A percentile compares a stretch with the other conserved stretches of the same genome.
phyloP scores from a whole-genome alignment of 2,329 filamentous ascomycete genomes.

The Teratosphaeria destructans region DNA sequence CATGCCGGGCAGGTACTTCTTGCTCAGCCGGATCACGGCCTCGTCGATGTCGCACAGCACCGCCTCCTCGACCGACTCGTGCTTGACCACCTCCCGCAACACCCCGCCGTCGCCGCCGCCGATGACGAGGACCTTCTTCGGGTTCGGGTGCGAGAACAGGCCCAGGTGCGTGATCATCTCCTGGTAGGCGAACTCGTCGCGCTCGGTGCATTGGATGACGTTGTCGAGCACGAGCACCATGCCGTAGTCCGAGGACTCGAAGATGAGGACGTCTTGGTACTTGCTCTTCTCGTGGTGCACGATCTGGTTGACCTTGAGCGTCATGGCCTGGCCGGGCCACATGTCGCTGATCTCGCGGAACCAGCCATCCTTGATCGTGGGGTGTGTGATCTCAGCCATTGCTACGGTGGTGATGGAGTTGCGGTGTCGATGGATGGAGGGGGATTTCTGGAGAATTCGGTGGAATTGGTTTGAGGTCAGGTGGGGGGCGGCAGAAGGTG shows the following conservation, averaged over 20 bases:
- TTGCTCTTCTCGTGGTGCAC: conserved; percentile 98
- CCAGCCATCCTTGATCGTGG: conserved; percentile 93
- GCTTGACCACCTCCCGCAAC: conserved; percentile 97
- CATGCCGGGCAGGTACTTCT: conserved; percentile 95
- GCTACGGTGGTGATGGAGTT: background rate
- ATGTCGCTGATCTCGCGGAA: conserved; percentile 98
- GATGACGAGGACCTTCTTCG: conserved; percentile 97
- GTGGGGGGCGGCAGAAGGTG: background rate
- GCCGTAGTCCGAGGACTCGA: conserved; percentile 95
- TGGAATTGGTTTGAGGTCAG: background rate
- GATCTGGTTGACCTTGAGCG: conserved; percentile 92
- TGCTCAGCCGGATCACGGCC: conserved; percentile 95
- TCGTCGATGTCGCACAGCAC: conserved; percentile 98
- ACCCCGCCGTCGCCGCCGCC: conserved; percentile 96
- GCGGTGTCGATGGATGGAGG: background rate
- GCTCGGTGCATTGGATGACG: conserved; percentile 97
- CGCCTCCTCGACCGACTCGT: conserved; percentile 91
- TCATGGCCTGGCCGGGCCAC: conserved; percentile 99
- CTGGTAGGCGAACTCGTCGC: conserved; percentile 94
- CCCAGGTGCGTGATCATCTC: conserved; percentile 99
- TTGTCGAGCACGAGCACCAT: conserved; percentile 96
- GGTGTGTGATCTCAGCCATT: conserved; percentile 64
- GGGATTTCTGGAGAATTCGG: background rate
- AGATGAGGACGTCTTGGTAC: conserved; percentile 98
- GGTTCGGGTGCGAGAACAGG: conserved; percentile 96